Percentiles rank a stretch among this genome's conserved stretches.
phyloP scores from a whole-genome alignment of 2,329 filamentous ascomycete species.

The Trichocomaceae sp. region DNA sequence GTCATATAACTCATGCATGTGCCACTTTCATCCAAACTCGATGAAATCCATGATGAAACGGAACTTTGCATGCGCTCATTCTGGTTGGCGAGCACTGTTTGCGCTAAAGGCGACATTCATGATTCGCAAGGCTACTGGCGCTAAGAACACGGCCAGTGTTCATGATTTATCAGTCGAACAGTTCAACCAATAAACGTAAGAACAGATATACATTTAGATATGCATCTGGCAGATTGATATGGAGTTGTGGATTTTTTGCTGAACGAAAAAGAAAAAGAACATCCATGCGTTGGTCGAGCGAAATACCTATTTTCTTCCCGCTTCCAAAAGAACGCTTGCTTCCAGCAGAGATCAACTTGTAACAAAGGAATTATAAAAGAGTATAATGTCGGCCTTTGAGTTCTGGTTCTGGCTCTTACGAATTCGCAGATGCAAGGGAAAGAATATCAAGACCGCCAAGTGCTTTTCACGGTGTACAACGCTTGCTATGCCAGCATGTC shows the following conservation, averaged over 20 bases:
- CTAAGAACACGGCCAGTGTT: neutral
- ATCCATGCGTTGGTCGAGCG: neutral
- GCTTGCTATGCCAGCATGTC: neutral
- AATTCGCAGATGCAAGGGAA: neutral
- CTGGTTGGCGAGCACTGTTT: neutral
- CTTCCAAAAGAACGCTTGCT: constrained; percentile 8
- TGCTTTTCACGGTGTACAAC: neutral
- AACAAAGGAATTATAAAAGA: neutral
- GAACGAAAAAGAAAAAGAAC: neutral
- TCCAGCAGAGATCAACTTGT: neutral
- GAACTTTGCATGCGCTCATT: neutral
- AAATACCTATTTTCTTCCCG: neutral
- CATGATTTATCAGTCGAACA: neutral
- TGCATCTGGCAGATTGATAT: neutral
- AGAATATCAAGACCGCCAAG: neutral
- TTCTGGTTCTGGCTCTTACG: neutral
- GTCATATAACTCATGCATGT: neutral
- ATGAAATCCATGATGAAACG: neutral
- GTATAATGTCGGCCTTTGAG: neutral
- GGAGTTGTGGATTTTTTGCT: neutral
- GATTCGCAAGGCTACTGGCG: neutral
- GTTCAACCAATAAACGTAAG: neutral
- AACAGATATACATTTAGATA: neutral
- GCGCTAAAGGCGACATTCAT: neutral
- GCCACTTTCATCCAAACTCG: neutral